phyloP scores from a whole-genome alignment of 73 alveolate species.

The Durusdinium trenchii region DNA sequence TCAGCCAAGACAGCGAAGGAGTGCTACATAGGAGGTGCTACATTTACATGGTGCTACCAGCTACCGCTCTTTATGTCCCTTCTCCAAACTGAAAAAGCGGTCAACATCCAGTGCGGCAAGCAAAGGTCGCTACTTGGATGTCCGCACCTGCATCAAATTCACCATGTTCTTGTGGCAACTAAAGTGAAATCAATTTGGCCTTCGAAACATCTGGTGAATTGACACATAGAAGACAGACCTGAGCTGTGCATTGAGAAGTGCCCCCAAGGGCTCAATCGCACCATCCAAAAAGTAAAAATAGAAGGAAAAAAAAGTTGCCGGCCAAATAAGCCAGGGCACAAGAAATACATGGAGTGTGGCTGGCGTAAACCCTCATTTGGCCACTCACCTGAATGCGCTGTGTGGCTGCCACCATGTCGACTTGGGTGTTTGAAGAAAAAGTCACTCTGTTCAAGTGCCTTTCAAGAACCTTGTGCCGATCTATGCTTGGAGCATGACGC shows the following conservation, averaged over 20 bases:
- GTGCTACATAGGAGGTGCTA: too few species aligned
- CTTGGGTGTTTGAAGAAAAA: too few species aligned
- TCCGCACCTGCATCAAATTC: constrained; percentile 10
- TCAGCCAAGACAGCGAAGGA: too few species aligned
- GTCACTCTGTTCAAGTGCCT: too few species aligned
- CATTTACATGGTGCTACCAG: too few species aligned
- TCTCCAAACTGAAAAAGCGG: too few species aligned
- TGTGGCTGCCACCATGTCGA: too few species aligned
- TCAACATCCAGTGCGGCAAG: not conserved
- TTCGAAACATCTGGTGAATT: constrained; percentile 92
- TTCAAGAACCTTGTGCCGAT: too few species aligned
- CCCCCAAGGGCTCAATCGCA: too few species aligned
- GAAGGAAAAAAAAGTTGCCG: not conserved
- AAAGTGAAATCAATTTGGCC: constrained; percentile 5
- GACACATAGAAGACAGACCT: constrained; percentile 94
- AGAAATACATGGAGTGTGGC: constrained; percentile 93
- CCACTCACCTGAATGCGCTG: constrained; percentile 68
- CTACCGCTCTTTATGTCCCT: too few species aligned
- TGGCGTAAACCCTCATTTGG: constrained; percentile 94
- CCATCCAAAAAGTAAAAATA: not conserved
- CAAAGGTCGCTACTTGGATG: constrained; percentile 9
- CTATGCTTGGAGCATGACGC: too few species aligned
- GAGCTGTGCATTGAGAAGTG: not conserved
- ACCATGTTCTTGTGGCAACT: not conserved
- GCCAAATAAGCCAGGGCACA: not conserved